Base-by-base conservation (phyloP, 148 eudicot genomes). In the Silene uniflora region DNA sequence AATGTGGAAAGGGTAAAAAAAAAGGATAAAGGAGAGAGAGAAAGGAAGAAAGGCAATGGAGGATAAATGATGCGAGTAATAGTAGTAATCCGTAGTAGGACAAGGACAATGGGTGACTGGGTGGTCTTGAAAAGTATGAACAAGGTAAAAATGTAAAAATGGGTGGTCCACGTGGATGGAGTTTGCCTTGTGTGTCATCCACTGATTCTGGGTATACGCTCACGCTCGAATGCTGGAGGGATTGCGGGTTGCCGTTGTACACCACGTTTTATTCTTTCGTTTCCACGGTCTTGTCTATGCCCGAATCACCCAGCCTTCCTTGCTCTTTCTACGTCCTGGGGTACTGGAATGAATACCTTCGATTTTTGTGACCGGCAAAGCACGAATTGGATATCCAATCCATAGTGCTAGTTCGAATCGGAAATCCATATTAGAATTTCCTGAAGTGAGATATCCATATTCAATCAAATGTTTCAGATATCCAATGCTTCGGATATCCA, bases 131-230 rank as follows among this genome's bases (percentile, higher is more conserved):
- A 32, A 77, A 44, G 60, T 9, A 21, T 49, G 67, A 54, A 71
- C 69, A 21, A 2, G 2, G 35, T 32, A 32, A 32, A 32, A 32
- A 32, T 44, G 68, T 19, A 18, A 52, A 76, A 71, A 32, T 67
- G 82, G 84, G 76, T 55, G 79, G 84, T 74, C 66, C 82, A 83
- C 86, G 88, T 85, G 88, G 86, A 77, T 67, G 74, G 78, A 27
- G 76, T 42, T 39, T 75, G 84, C 77, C 75, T 62, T 22, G 27
- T 39, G 85, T 80, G 82, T 27, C 80, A 69, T 11, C 44, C 23
- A 81, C 35, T 39, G 0, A 39, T 7, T 39, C 35, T 39, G 44
- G 44, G 44, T 25, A 21, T 54, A 69, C 23, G 82, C 21, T 65
- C 72, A 69, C 23, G 82, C 21, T 65, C 72, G 64, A 69, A 62